Base-by-base conservation (phyloP, 768 basidiomycete species). In the Suillus variegatus region DNA sequence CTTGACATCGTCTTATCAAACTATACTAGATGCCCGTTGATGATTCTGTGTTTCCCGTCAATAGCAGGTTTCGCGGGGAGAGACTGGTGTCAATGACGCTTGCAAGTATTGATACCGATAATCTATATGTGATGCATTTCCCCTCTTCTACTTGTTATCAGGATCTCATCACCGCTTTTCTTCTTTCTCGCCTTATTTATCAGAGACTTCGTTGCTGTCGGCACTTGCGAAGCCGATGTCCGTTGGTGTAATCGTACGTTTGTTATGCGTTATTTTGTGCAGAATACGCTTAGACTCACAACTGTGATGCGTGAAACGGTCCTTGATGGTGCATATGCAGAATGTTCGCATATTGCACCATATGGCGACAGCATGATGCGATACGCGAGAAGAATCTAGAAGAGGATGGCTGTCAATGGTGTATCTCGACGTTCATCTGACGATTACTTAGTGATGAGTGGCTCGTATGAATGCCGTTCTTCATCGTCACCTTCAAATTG, bases 21-120 rank as follows among this genome's bases (percentile, higher is more conserved):
- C 63, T 74, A 67, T 75, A 75, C 63, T 61, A 67, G 68, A 69
- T 69, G 60, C 65, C 28, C 64, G 64, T 69, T 66, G 67, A 75
- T 66, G 69, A 57, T 66, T 73, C 67, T 69, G 72, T 73, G 66
- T 62, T 57, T 43, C 58, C 65, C 70, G 72, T 67, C 65, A 68
- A 71, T 72, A 67, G 64, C 72, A 76, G 73, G 73, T 66, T 66
- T 56, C 63, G 64, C 65, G 65, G 16, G 60, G 63, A 64, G 63
- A 60, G 56, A 54, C 44, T 64, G 64, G 67, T 60, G 63, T 64
- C 60, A 35, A 52, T 46, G 67, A 67, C 38, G 66, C 52, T 36
- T 41, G 25, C 28, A 66, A 44, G 35, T 18, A 47, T 61, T 64
- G 60, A 60, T 66, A 61, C 70, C 35, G 60, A 62, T 65, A 68